Evolutionary conservation across 495 filamentous ascomycete species (phyloP).

Genomic region (Thermochaetoides thermophila): DNA sequence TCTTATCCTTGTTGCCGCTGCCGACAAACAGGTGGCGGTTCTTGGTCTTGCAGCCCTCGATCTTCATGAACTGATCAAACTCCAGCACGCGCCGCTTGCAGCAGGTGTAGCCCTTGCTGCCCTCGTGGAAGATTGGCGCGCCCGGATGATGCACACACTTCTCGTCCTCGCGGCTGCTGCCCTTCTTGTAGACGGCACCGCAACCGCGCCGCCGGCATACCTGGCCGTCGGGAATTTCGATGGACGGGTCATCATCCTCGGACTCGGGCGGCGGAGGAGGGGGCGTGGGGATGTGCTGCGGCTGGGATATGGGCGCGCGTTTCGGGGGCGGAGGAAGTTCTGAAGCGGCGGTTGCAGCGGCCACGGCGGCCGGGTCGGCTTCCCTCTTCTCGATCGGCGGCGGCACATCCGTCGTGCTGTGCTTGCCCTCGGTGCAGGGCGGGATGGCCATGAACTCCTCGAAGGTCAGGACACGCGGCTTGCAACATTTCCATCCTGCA

Average conservation of each 20-base stretch:
- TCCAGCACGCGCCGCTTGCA: slow-evolving; percentile 91
- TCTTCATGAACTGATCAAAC: slow-evolving; percentile 95
- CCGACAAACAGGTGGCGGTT: slow-evolving; percentile 75
- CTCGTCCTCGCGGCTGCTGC: slow-evolving; percentile 49
- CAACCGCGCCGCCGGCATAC: slow-evolving; percentile 70
- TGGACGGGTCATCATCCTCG: slow-evolving; percentile 68
- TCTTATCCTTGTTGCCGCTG: slow-evolving; percentile 48
- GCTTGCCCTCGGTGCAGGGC: slow-evolving; percentile 86
- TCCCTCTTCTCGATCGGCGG: slow-evolving; percentile 40
- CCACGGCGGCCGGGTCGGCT: slow-evolving; percentile 18
- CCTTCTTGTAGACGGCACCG: slow-evolving; percentile 44
- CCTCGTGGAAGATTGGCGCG: slow-evolving; percentile 85
- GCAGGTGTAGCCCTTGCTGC: slow-evolving; percentile 91
- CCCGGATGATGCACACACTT: slow-evolving; percentile 78
- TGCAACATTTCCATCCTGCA: slow-evolving; percentile 98
- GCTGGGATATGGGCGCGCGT: slow-evolving; percentile 34
- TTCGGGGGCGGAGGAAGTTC: slow-evolving; percentile 30
- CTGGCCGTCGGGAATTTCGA: slow-evolving; percentile 54
- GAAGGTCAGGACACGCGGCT: slow-evolving; percentile 91
- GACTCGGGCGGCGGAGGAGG: slow-evolving; percentile 60
- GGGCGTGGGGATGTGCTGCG: slow-evolving; percentile 41
- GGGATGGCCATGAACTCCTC: slow-evolving; percentile 94
- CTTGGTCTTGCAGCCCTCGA: slow-evolving; percentile 77
- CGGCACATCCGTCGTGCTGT: slow-evolving; percentile 66
- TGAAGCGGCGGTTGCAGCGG: slow-evolving; percentile 20